Conservation (phyloP, 441 rosid species). For the Breynia disticha region DNA sequence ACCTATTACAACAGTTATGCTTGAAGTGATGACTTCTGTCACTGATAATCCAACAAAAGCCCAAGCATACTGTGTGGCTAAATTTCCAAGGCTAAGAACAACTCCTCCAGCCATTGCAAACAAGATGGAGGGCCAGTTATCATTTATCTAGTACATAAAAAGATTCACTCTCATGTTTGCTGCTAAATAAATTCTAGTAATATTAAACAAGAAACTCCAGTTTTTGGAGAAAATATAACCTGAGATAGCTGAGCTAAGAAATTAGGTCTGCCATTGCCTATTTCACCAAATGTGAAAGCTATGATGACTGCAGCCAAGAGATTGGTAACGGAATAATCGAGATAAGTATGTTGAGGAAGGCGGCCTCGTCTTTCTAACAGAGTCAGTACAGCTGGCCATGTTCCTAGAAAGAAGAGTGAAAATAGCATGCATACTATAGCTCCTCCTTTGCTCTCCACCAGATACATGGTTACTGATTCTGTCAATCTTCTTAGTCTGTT, state of each 20-base stretch:
- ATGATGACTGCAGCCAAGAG: slow-evolving; percentile 68
- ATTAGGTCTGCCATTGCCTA: slow-evolving; percentile 44
- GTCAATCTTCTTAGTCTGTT: not conserved
- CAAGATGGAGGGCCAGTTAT: slow-evolving; percentile 73
- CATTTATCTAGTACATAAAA: slow-evolving; percentile 29
- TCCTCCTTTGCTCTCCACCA: slow-evolving; percentile 77
- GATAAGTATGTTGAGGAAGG: slow-evolving; percentile 86
- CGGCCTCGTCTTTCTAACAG: slow-evolving; percentile 70
- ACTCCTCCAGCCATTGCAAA: slow-evolving; percentile 82
- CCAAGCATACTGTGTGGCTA: slow-evolving; percentile 80
- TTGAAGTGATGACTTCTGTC: slow-evolving; percentile 57
- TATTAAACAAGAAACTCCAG: not conserved
- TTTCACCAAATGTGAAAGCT: slow-evolving; percentile 68
- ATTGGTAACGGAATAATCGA: slow-evolving; percentile 69
- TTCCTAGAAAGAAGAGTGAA: slow-evolving; percentile 65
- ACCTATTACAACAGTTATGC: slow-evolving; percentile 77
- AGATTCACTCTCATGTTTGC: not conserved
- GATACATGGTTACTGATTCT: slow-evolving; percentile 35
- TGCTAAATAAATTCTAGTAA: no score
- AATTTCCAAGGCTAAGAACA: slow-evolving; percentile 68
- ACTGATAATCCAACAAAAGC: slow-evolving; percentile 83
- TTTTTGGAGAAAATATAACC: slow-evolving; percentile 22
- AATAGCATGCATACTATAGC: slow-evolving; percentile 73
- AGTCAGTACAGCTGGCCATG: slow-evolving; percentile 83
- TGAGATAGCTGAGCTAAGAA: slow-evolving; percentile 58